Conservation (phyloP, 202 grass and related monocot genomes). For the Setaria italica region DNA sequence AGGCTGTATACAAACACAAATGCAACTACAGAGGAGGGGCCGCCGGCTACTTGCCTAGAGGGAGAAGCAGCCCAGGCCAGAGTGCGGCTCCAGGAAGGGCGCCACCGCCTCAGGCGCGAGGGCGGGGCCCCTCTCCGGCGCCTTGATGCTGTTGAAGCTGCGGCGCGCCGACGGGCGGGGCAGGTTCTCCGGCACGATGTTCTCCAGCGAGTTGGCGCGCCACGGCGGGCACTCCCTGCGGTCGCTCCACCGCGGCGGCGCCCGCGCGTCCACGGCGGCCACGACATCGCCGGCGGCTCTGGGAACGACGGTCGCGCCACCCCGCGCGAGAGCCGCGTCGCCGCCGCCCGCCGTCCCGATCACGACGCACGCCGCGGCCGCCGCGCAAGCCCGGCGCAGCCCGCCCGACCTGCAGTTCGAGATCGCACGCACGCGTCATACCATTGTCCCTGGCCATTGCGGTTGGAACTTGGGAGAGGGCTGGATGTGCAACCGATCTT, state of each 20-base stretch:
- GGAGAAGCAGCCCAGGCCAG: conserved; percentile 67
- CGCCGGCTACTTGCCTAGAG: conserved; percentile 36
- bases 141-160: conserved; percentile 52
- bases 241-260: conserved; percentile 78
- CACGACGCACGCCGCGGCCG: conserved; percentile 54
- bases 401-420: conserved; percentile 22
- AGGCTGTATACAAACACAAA: background rate
- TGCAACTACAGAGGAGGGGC: background rate
- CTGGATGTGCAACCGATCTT: background rate
- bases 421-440: background rate
- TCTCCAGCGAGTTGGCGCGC: conserved; percentile 81
- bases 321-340: background rate
- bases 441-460: background rate
- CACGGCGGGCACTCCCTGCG: conserved; percentile 80
- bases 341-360: conserved; percentile 20
- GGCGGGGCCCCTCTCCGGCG: conserved; percentile 15
- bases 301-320: background rate
- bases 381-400: conserved; percentile 43
- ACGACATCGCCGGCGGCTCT: background rate
- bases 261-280: conserved; percentile 34
- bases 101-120: conserved; percentile 20
- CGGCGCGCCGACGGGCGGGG: conserved; percentile 64
- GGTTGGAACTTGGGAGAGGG: background rate
- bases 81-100: conserved; percentile 42
- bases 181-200: conserved; percentile 88